These are phyloP conservation scores for Gremmenia infestans DNA, from an alignment of 2,329 filamentous ascomycete species.

Conservation along the genomic window DNA sequence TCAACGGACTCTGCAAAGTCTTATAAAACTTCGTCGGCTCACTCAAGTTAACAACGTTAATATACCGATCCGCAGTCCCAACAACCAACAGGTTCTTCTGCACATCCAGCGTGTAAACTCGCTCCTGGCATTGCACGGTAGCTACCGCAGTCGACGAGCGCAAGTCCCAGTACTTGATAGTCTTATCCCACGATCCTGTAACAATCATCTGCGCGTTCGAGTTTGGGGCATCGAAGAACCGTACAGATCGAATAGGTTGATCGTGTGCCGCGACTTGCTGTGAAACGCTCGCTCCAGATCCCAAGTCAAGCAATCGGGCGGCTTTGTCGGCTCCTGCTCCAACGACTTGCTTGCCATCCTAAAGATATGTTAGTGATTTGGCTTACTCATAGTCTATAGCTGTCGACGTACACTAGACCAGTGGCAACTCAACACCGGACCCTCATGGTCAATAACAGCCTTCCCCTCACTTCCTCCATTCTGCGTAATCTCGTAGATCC, in stretches of 20 bases:
- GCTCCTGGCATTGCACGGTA: constrained; percentile 64
- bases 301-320: constrained; percentile 81
- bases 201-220: constrained; percentile 73
- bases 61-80: constrained; percentile 90
- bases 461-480: constrained; percentile 79
- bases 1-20: constrained; percentile 89
- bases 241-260: constrained; percentile 70
- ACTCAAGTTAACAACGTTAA: constrained; percentile 89
- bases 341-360: constrained; percentile 89
- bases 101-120: constrained; percentile 89
- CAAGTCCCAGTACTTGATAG: constrained; percentile 84
- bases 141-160: constrained; percentile 61
- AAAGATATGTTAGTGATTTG: constrained; percentile 5
- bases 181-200: constrained; percentile 91
- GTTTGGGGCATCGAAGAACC: constrained; percentile 65
- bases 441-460: constrained; percentile 80
- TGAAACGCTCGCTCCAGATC: constrained; percentile 52
- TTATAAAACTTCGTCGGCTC: constrained; percentile 92
- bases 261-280: constrained; percentile 81
- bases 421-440: constrained; percentile 75
- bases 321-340: constrained; percentile 89
- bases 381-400: constrained; percentile 1
- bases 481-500: constrained; percentile 85
- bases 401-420: constrained; percentile 72
- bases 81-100: constrained; percentile 84